A percentile compares a stretch with the other conserved stretches of the same genome.
Evolutionary conservation across 1,284 basidiomycete species (phyloP).

Genomic region (Lentinula novae-zelandiae): DNA sequence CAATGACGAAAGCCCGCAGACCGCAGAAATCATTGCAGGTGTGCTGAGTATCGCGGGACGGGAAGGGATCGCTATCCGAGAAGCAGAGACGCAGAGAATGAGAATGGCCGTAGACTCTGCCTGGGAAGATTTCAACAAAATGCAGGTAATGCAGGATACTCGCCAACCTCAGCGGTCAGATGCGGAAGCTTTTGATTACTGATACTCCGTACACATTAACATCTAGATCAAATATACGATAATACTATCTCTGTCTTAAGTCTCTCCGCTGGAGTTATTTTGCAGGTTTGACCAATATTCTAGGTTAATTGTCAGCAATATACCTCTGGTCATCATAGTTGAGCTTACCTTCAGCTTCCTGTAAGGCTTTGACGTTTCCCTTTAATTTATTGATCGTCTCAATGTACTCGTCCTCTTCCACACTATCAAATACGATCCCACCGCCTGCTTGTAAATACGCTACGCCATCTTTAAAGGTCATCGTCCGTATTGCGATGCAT

Average conservation of each 20-base stretch:
- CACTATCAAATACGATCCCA: constrained; percentile 96
- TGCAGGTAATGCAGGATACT: constrained; percentile 12
- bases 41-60: constrained; percentile 89
- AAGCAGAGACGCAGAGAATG: constrained; percentile 22
- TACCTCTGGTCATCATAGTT: constrained; percentile 6
- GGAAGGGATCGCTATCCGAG: constrained; percentile 61
- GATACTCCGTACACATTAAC: neutral
- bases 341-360: constrained; percentile 84
- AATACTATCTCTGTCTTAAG: neutral
- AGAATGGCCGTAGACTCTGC: constrained; percentile 6
- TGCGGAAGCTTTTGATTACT: constrained; percentile 16
- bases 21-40: constrained; percentile 88
- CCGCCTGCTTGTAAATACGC: constrained; percentile 97
- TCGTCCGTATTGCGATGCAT: constrained; percentile 98
- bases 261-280: neutral
- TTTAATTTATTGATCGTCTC: constrained; percentile 96
- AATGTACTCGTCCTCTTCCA: constrained; percentile 95
- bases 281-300: constrained; percentile 70
- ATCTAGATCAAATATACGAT: neutral
- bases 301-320: constrained; percentile 26
- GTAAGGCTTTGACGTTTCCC: constrained; percentile 84
- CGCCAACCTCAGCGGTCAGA: constrained; percentile 5
- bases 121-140: constrained; percentile 4
- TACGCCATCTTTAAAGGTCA: constrained; percentile 93
- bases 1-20: constrained; percentile 92